Conservation (phyloP, 192 early-diverging fungal species). For the Phlyctochytrium planicorne region DNA sequence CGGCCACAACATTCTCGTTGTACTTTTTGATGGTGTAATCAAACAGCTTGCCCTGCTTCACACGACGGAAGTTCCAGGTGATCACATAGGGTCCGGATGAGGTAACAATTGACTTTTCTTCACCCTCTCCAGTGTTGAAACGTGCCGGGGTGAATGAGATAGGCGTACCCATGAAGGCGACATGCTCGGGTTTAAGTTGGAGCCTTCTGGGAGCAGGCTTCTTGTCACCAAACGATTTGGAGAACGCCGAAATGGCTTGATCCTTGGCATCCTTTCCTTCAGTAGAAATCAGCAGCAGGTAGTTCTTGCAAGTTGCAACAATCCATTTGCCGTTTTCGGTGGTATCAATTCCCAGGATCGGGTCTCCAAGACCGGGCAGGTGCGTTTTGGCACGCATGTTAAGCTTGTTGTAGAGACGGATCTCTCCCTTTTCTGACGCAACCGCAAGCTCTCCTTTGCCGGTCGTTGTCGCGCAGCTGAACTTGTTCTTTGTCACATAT, state of each 20-base stretch:
- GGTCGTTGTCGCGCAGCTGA: slow-evolving; percentile 74
- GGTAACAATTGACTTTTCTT: slow-evolving; percentile 84
- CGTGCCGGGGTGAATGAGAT: slow-evolving; percentile 83
- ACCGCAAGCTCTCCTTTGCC: slow-evolving; percentile 78
- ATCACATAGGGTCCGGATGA: slow-evolving; percentile 88
- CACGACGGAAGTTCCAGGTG: slow-evolving; percentile 85
- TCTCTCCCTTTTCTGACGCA: slow-evolving; percentile 82
- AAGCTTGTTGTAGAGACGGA: slow-evolving; percentile 79
- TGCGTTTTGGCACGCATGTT: slow-evolving; percentile 81
- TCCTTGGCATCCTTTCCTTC: slow-evolving; percentile 43
- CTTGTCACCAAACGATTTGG: slow-evolving; percentile 61
- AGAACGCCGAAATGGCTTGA: slow-evolving; percentile 47
- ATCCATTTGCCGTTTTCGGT: slow-evolving; percentile 82
- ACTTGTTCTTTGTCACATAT: slow-evolving; percentile 70
- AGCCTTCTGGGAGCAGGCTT: slow-evolving; percentile 71
- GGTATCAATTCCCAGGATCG: slow-evolving; percentile 86
- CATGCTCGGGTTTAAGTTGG: slow-evolving; percentile 84
- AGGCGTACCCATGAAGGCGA: slow-evolving; percentile 68
- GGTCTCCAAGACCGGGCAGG: slow-evolving; percentile 84
- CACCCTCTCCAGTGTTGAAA: slow-evolving; percentile 70
- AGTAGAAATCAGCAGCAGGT: slow-evolving; percentile 81
- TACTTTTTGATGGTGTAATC: slow-evolving; percentile 92
- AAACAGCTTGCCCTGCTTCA: slow-evolving; percentile 71
- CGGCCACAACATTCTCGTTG: slow-evolving; percentile 76
- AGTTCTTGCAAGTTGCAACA: slow-evolving; percentile 84